These are phyloP conservation scores for Apophysomyces variabilis DNA, from an alignment of 371 early-diverging fungal genomes.

Conservation along the genomic window DNA sequence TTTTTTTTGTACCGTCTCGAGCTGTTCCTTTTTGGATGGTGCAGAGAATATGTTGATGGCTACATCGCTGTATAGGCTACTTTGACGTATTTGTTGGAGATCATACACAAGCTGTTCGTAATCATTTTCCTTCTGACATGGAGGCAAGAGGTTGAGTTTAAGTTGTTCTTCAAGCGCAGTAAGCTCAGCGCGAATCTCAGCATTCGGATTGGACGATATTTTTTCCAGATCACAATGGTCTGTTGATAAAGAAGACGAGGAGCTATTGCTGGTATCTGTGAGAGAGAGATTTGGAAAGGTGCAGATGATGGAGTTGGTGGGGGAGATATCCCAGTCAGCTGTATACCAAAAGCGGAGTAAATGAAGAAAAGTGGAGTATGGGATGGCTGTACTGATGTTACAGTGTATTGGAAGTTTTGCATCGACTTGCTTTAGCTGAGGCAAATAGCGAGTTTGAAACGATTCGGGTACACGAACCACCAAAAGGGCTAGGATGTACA, in stretches of 20 bases:
- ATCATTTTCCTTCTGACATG: conserved; percentile 19
- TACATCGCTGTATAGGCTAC: conserved; percentile 34
- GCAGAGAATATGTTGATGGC: conserved; percentile 25
- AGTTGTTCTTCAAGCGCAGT: conserved; percentile 21
- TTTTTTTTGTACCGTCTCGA: conserved; percentile 15
- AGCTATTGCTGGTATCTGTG: conserved; percentile 7
- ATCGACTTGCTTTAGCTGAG: conserved; percentile 15
- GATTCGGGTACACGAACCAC: conserved; percentile 24
- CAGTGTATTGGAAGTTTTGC: conserved; percentile 12
- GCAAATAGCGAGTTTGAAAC: conserved; percentile 25
- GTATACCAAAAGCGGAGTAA: conserved; percentile 54
- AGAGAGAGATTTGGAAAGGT: conserved; percentile 18
- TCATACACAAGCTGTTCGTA: conserved; percentile 33
- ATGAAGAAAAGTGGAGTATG: conserved; percentile 21
- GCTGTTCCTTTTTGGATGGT: conserved; percentile 12
- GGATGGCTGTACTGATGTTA: conserved; percentile 28
- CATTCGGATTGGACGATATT: neutral
- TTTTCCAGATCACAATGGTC: conserved; percentile 7
- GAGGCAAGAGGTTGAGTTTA: conserved; percentile 19
- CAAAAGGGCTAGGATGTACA: conserved; percentile 22
- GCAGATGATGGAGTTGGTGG: neutral
- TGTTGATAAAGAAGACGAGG: conserved; percentile 13
- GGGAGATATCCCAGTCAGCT: conserved; percentile 23
- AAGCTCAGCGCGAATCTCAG: conserved; percentile 15
- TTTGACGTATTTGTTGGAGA: conserved; percentile 30